Evolutionary conservation across 257 asterid genomes (phyloP).

Genomic region (Agastache rugosa): DNA sequence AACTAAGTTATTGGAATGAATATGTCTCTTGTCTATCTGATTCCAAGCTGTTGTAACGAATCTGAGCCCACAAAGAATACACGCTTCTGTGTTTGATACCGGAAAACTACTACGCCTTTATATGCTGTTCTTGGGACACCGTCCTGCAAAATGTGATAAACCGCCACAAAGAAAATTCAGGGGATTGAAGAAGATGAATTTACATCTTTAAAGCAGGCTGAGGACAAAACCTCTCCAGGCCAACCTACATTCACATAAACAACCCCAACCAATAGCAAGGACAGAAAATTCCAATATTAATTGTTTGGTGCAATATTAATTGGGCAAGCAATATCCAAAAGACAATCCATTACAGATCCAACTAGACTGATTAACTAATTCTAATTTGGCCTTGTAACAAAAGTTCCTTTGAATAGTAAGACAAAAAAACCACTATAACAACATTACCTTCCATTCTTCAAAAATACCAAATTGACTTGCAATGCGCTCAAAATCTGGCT

Average conservation of each 20-base stretch:
- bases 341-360: not conserved
- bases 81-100: constrained; percentile 72
- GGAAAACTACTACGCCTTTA: constrained; percentile 87
- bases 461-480: constrained; percentile 93
- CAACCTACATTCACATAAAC: constrained; percentile 8
- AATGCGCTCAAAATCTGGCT: constrained; percentile 66
- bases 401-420: not conserved
- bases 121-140: constrained; percentile 95
- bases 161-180: not conserved
- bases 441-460: constrained; percentile 95
- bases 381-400: constrained; percentile 19
- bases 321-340: not conserved
- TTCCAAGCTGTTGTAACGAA: constrained; percentile 76
- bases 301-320: not conserved
- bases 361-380: not conserved
- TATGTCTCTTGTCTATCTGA: constrained; percentile 42
- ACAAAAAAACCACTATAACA: constrained; percentile 22
- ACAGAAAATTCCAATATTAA: constrained; percentile 1
- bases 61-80: constrained; percentile 85
- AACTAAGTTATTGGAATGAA: constrained; percentile 20
- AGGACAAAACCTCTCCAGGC: not conserved
- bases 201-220: not conserved
- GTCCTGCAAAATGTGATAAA: constrained; percentile 56
- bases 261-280: constrained; percentile 12
- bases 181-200: constrained; percentile 19